Conservation (phyloP, 2,329 filamentous ascomycete species). For the Curvularia lunata region DNA sequence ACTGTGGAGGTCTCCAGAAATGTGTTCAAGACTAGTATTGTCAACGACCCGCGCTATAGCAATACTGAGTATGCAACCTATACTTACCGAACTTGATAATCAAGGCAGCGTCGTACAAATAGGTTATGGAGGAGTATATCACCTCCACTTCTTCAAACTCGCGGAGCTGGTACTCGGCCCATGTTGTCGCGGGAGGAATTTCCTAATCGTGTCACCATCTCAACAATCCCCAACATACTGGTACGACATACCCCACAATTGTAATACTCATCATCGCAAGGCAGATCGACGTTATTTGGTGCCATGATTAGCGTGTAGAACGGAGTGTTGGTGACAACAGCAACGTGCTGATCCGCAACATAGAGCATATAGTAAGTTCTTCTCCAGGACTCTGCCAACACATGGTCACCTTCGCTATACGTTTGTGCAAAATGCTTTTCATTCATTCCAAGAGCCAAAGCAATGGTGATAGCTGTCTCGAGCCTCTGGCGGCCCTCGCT, state of each 20-base stretch:
- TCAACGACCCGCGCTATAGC: constrained; percentile 2
- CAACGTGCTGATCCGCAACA: constrained; percentile 79
- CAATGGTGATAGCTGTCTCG: constrained; percentile 69
- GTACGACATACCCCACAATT: constrained; percentile 37
- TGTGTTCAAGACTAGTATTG: constrained; percentile 57
- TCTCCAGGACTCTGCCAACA: constrained; percentile 82
- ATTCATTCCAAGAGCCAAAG: constrained; percentile 79
- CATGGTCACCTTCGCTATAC: constrained; percentile 67
- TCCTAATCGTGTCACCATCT: constrained; percentile 24
- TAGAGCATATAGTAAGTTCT: constrained; percentile 87
- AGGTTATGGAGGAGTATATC: constrained; percentile 81
- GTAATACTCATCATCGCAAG: constrained; percentile 80
- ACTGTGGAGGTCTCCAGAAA: constrained; percentile 31
- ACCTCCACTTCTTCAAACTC: constrained; percentile 73
- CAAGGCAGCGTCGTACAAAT: constrained; percentile 76
- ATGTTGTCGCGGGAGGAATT: constrained; percentile 52
- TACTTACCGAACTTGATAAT: constrained; percentile 67
- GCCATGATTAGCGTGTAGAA: constrained; percentile 71
- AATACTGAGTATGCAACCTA: too few species aligned
- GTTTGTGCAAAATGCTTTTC: constrained; percentile 68
- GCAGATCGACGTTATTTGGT: constrained; percentile 70
- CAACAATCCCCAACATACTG: neutral
- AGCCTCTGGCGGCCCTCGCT: constrained; percentile 70
- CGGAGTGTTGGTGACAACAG: constrained; percentile 75
- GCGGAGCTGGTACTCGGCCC: constrained; percentile 76